phyloP scores from a whole-genome alignment of 225 moss, liverwort and hornwort species.

The Thuidium tamariscinum region DNA sequence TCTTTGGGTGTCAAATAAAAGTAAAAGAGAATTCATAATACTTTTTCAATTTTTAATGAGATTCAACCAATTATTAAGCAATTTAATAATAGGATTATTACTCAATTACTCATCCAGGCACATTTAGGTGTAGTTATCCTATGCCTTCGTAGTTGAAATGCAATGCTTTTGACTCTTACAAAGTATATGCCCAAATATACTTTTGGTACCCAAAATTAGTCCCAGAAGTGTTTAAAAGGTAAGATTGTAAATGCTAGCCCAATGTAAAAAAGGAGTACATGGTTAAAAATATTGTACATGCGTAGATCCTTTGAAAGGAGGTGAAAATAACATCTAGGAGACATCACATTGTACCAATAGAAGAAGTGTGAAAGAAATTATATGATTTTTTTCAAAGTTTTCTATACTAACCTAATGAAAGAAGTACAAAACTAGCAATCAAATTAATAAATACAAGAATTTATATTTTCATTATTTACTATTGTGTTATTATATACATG shows the following conservation, averaged over 20 bases:
- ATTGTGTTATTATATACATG: not conserved
- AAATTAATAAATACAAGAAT: not conserved
- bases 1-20: rapidly evolving
- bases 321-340: not conserved
- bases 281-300: not conserved
- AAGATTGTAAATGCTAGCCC: not conserved
- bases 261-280: not conserved
- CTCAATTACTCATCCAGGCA: rapidly evolving
- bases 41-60: not conserved
- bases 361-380: not conserved
- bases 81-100: not conserved
- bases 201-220: no score
- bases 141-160: not conserved
- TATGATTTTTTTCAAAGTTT: not conserved
- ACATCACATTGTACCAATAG: not conserved
- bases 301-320: not conserved
- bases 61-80: not conserved
- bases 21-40: not conserved
- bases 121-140: not conserved
- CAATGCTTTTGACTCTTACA: rapidly evolving
- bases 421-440: not conserved
- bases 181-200: not conserved
- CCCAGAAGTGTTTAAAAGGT: not conserved
- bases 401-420: not conserved
- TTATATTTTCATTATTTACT: not conserved